Conservation (phyloP, 345 rosid species). For the Luvunga scandens region DNA sequence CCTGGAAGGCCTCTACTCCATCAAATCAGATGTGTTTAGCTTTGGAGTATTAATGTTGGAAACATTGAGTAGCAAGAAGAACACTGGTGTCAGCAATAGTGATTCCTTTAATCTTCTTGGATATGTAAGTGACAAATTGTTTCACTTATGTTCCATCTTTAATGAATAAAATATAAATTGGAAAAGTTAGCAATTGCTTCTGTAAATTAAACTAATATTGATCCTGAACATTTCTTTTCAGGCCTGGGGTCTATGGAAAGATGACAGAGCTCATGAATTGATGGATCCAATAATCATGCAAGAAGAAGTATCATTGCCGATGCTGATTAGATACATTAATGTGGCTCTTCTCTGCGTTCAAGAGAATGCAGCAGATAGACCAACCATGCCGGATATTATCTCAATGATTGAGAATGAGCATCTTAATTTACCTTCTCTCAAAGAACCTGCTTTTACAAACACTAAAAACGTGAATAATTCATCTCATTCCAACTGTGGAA, state of each 20-base stretch:
- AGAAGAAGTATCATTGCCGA: not conserved
- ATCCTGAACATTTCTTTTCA: not conserved
- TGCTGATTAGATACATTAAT: not conserved
- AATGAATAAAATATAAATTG: too few species aligned
- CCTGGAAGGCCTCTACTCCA: not conserved
- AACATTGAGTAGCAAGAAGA: conserved; percentile 45
- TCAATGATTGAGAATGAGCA: not conserved
- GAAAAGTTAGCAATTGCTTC: not conserved
- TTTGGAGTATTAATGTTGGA: conserved; percentile 27
- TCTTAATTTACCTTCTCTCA: not conserved
- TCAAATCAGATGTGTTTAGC: conserved; percentile 14
- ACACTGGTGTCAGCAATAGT: conserved; percentile 37
- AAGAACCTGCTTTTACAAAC: not conserved
- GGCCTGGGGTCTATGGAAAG: not conserved
- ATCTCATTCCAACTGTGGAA: not conserved
- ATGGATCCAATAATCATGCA: not conserved
- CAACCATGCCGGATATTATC: not conserved
- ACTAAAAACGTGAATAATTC: not conserved
- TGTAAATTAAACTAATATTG: not conserved
- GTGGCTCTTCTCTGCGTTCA: not conserved
- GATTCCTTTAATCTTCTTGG: conserved; percentile 28
- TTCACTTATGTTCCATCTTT: not conserved
- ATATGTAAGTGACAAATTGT: conserved; percentile 10
- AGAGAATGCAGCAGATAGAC: not conserved
- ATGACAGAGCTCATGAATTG: not conserved